Base-by-base conservation (phyloP, 306 rosid genomes). In the Hippophae gyantsensis region DNA sequence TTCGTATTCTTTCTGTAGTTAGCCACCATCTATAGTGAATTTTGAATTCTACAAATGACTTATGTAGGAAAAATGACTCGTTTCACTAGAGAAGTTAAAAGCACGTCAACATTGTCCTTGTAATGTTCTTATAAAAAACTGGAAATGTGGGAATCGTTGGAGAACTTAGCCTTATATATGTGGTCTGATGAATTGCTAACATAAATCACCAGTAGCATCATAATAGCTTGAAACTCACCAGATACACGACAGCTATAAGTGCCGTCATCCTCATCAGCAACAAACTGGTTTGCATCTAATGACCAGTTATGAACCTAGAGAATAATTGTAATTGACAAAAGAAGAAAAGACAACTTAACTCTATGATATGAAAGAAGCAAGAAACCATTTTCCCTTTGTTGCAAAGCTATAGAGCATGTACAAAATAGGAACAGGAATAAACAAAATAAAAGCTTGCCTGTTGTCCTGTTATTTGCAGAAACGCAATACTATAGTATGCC, bases 381-480 rank as follows among this genome's bases (percentile, higher is more conserved):
- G n/a, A 53, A 47, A 13, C 10, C 38, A 32, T 32, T 32, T 32
- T 32, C 38, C 5, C 5, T 32, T 32, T 32, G 5, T 32, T 32
- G 38, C 38, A 32, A 32, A 32, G 38, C 38, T 4, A 32, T 32
- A 32, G 38, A 32, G 38, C 38, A 32, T 32, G 3, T 32, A 32
- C 0, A 32, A 32, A 32, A 32, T 32, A 32, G 38, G 38, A 12
- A 26, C 13, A 57, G 9, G 13, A 55, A 51, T n/a, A 49, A 41
- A 18, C 18, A 42, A 48, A 58, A 18, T 23, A 52, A 13, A 65
- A 32, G 23, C 58, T 41, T 57, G 85, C 96, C 98, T 90, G 98
- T 9, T 83, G 89, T 68, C 77, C 87, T 38, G 96, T 90, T 62
- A 90, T 87, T 73, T 90, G 98, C 75, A 90, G 89, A 74, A 90